Base-by-base conservation (phyloP, 2,329 filamentous ascomycete species). In the Fusarium nanum region DNA sequence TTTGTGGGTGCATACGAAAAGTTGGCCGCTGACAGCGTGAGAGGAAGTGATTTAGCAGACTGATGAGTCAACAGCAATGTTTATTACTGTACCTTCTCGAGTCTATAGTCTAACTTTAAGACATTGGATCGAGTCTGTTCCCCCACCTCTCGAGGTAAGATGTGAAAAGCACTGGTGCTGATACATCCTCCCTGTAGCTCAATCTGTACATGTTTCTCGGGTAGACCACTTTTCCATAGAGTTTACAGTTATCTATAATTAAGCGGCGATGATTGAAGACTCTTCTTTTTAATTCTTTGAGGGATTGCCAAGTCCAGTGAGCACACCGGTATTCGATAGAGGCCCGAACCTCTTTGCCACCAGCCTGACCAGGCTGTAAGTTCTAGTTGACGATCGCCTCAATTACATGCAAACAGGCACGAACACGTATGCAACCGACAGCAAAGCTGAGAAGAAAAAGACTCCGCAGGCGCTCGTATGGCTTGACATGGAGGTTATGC, bases 371-470 rank as follows among this genome's bases (percentile, higher is more conserved):
- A 20, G 28, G 22, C n/a, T 64, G 14, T 20, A 13, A 48, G 37
- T 25, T 42, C 25, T 63, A 34, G 16, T 60, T 16, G 42, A 55
- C 32, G 20, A 48, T 41, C 34, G 46, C 23, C 32, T 54, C 42
- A 47, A 37, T 64, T 28, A 56, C 37, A 27, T 37, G 34, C 60
- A 46, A 56, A 56, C 50, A 54, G 48, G 58, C 61, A 67, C 53
- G 61, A 67, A 61, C 70, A 73, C 67, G 62, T 62, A 66, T 63
- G 54, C 62, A 57, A 60, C 32, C 18, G 57, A 49, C 49, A 42
- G 60, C 40, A 41, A 63, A 49, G 50, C 52, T 54, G 56, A 46
- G 50, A 16, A 9, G 16, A 55, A 28, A 48, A 73, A 53, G 61
- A 60, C 54, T 60, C 54, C 53, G 34, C 27, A 52, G 44, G 50